Conservation (phyloP, 495 filamentous ascomycete genomes). For the Neurospora sp. region DNA sequence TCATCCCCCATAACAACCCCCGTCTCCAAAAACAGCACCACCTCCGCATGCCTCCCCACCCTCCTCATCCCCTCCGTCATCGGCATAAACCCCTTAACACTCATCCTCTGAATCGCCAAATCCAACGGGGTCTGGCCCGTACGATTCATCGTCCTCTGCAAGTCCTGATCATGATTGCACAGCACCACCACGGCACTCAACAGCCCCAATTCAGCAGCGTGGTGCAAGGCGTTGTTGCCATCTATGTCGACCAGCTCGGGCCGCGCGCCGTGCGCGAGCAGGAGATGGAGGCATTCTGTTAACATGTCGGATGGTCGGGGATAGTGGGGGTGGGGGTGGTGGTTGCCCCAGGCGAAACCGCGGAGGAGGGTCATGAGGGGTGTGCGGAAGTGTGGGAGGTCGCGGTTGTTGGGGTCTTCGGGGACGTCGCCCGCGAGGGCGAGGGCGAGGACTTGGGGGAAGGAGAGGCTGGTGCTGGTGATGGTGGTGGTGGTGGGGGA, state of each 20-base stretch:
- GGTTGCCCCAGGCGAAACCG: not conserved
- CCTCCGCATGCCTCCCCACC: not conserved
- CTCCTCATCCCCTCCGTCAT: not conserved
- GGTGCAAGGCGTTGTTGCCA: conserved; percentile 3
- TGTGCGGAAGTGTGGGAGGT: not conserved
- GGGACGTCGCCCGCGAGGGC: not conserved
- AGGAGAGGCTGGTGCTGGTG: not conserved
- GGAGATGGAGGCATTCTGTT: not conserved
- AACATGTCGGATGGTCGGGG: not conserved
- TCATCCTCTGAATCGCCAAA: not conserved
- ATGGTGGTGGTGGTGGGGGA: not conserved
- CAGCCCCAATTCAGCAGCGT: not conserved
- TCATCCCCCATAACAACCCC: not conserved
- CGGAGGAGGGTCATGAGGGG: conserved; percentile 1
- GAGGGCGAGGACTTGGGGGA: not conserved
- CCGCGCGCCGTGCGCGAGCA: not conserved
- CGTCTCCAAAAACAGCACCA: not conserved
- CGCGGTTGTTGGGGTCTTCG: conserved; percentile 1
- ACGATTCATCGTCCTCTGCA: not conserved
- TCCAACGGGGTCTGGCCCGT: not conserved
- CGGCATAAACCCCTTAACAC: not conserved
- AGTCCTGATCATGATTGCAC: not conserved
- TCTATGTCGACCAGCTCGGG: not conserved
- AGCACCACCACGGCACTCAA: not conserved
- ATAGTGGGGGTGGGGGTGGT: not conserved